Evolutionary conservation across 1,139 yeast genomes (phyloP).

Genomic region (Yamadazyma trypodendri): DNA sequence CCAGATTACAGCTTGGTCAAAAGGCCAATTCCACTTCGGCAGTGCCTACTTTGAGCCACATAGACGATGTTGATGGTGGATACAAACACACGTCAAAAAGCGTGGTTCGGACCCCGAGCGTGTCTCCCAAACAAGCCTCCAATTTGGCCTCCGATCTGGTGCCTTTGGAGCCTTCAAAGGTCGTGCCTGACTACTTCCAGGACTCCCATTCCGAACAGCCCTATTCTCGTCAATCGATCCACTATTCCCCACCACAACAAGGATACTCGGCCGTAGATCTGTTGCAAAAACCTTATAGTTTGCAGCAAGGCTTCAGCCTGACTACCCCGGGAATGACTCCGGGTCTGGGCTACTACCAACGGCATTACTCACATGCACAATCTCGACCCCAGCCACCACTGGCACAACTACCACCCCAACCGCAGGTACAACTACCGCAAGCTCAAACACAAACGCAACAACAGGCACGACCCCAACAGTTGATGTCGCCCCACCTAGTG

Average conservation of each 20-base stretch:
- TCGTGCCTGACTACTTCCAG: constrained; percentile 3
- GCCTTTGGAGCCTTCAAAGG: constrained; percentile 1
- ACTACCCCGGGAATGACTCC: neutral
- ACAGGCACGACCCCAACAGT: constrained; percentile 1
- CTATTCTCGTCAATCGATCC: neutral
- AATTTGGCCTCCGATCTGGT: constrained; percentile 1
- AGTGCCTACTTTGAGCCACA: constrained; percentile 2
- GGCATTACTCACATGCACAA: neutral
- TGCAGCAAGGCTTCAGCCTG: neutral
- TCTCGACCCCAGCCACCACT: constrained; percentile 2
- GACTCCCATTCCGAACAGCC: constrained; percentile 1
- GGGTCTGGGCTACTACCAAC: neutral
- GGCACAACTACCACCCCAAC: too few species aligned
- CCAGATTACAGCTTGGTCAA: neutral
- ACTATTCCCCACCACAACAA: neutral
- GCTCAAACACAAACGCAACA: neutral
- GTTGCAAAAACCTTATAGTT: neutral
- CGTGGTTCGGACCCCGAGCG: neutral
- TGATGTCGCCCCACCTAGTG: constrained; percentile 2
- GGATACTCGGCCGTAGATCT: neutral
- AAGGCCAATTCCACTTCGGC: constrained; percentile 3
- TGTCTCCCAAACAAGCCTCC: constrained; percentile 1
- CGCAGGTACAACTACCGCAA: neutral
- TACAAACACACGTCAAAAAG: too few species aligned
- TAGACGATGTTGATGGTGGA: neutral